A percentile compares a stretch with the other conserved stretches of the same genome.
Conservation (phyloP, 192 early-diverging fungal species). For the Backusella australiensis region DNA sequence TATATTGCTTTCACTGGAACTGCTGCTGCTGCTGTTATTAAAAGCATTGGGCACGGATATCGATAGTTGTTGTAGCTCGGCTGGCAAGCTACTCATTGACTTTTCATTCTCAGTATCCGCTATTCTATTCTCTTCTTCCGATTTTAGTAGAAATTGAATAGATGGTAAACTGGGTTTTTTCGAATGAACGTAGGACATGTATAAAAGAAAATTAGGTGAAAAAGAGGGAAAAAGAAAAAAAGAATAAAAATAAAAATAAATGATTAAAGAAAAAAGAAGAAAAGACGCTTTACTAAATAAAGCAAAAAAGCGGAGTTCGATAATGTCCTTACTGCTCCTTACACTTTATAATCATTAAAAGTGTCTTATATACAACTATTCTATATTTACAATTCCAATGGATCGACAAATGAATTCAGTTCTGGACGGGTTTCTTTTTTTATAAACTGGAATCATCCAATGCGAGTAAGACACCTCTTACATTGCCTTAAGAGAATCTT, state of each 20-base stretch:
- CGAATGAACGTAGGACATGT: neutral
- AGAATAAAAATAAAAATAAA: neutral
- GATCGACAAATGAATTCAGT: conserved; percentile 2
- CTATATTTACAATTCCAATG: conserved; percentile 8
- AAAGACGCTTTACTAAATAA: conserved; percentile 6
- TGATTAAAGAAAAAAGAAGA: neutral
- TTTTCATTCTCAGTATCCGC: neutral
- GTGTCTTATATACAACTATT: neutral
- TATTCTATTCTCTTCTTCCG: neutral
- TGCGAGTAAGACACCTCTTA: neutral
- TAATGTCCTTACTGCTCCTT: neutral
- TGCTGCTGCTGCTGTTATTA: neutral
- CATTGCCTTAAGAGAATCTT: neutral
- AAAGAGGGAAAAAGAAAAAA: neutral
- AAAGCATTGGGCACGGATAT: neutral
- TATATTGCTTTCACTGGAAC: conserved; percentile 4
- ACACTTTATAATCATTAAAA: conserved; percentile 1
- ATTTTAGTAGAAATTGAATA: conserved; percentile 14
- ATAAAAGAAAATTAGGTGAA: neutral
- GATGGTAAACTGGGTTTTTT: conserved; percentile 16
- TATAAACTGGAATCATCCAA: neutral
- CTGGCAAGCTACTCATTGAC: conserved; percentile 9
- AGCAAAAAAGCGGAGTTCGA: conserved; percentile 1
- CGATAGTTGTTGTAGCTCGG: conserved; percentile 19
- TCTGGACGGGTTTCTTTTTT: neutral